Base-by-base conservation (phyloP, 2,329 filamentous ascomycete species). In the Calonectria hawksworthii region DNA sequence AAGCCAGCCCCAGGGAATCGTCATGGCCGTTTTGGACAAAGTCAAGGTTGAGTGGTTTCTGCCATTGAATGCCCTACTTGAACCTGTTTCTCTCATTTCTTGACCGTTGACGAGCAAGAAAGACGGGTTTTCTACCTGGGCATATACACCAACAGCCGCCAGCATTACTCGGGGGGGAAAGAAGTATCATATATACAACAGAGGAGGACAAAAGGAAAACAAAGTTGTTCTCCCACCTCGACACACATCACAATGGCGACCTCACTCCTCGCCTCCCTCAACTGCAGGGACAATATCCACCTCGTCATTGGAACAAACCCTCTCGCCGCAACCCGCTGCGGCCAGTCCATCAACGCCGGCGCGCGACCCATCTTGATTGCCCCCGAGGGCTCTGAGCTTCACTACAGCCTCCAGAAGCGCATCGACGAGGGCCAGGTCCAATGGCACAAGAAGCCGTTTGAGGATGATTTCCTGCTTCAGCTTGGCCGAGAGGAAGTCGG, bases 281-380 rank as follows among this genome's bases (percentile, higher is more conserved):
- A 96, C 83, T 93, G 92, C 81, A 89, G 89, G 66, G 90, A 88
- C 63, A 94, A 95, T 82, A 85, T 96, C 51, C 97, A 99, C 84
- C 89, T 99, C 73, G 92, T 99, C 81, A 86, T 99, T 76, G 97
- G 97, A 74, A 93, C 94, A 41, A 97, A 96, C 81, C 93, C 96
- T 18, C 90, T 99, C 51, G 96, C 97, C n/a, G 94, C 94, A 68
- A 91, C 95, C 38, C 92, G 97, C 80, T 98, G 95, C 86, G 87
- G 90, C 16, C 94, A 95, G 82, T 96, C 95, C 4, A 86, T 98
- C 66, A 91, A 94, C 80, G 94, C 95, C 21, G 96, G 96, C 80
- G 97, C 97, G 65, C 91, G 85, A 61, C 95, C 97, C 0, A 90
- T 97, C 52, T 87, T 99, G 56, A 89, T 99, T 81, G 92, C 95